Evolutionary conservation across 139 green algal genomes (phyloP), one percentile per base, ranked within the genome.

Genomic region (Edaphochlamys debaryana): DNA sequence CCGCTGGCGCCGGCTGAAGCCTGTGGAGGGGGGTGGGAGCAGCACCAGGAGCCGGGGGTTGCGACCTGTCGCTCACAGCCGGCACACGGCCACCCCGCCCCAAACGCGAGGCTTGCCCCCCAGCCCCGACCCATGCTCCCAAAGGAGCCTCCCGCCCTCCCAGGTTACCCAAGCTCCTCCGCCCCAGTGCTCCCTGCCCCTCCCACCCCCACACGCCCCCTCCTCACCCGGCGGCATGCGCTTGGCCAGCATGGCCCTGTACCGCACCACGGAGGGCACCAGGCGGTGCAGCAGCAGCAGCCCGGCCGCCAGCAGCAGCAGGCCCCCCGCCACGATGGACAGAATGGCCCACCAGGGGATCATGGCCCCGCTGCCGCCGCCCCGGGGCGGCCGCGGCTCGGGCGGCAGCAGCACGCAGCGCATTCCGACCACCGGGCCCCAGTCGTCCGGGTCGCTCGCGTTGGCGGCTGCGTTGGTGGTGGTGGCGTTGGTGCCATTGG

Each of bases 181-280:
- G n/a, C n/a, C n/a, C n/a, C n/a, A n/a, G n/a, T n/a, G n/a, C n/a
- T n/a, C 15, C 58, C 29, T 32, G 58, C 25, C 52, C 54, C 52
- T 38, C 52, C 72, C 52, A 32, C 23, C 25, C 42, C 20, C 52
- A 58, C 36, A 25, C 37, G 45, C 45, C 45, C 45, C 9, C 8
- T 30, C 29, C 38, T n/a, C 62, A 83, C 77, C 77, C 17, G 77
- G 77, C 27, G 77, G 77, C 63, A 75, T 66, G 4, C 77, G 63
- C 66, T 82, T 82, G 19, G 62, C 62, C 42, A 63, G 30, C 20
- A 36, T 23, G 4, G 62, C 50, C 5, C 76, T 41, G 62, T 82
- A 82, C 4, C 63, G 41, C n/a, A 64, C 62, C 41, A 82, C 62
- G 32, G 62, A 64, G n/a, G 62, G 76, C 76, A 64, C 41, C 41